A percentile compares a stretch with the other conserved stretches of the same genome.
phyloP scores from a whole-genome alignment of 495 filamentous ascomycete species.

The Hyaloscypha bicolor region DNA sequence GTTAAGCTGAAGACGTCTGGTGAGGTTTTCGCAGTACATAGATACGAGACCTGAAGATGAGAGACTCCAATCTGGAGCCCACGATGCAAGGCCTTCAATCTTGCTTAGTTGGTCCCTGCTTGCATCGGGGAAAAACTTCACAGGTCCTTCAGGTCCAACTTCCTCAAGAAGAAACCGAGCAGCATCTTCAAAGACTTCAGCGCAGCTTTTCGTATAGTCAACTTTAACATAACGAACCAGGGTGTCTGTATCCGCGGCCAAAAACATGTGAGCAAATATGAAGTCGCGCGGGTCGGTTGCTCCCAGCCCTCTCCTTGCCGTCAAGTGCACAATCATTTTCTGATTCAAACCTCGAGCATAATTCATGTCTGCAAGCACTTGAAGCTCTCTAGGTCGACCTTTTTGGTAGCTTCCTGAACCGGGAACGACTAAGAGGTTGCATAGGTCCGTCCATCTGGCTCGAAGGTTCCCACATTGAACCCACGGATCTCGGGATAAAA shows the following conservation, averaged over 20 bases:
- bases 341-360: background rate
- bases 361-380: conserved; percentile 13
- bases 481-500: conserved; percentile 7
- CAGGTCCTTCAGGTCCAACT: background rate
- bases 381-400: background rate
- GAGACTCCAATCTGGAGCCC: conserved; percentile 10
- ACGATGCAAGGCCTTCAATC: conserved; percentile 2
- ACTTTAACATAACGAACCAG: background rate
- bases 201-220: background rate
- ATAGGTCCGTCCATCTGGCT: conserved; percentile 8
- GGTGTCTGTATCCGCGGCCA: background rate
- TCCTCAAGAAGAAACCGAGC: background rate
- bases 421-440: background rate
- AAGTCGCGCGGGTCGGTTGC: conserved; percentile 6
- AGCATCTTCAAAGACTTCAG: background rate
- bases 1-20: background rate
- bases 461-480: conserved; percentile 6
- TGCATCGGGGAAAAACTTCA: background rate
- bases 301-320: background rate
- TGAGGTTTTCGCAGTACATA: conserved; percentile 4
- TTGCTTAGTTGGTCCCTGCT: background rate
- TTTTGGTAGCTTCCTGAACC: background rate
- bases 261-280: conserved; percentile 1
- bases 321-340: background rate
- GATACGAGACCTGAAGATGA: background rate